Conservation (phyloP, 257 asterid genomes). For the Solanum medicagineum region DNA sequence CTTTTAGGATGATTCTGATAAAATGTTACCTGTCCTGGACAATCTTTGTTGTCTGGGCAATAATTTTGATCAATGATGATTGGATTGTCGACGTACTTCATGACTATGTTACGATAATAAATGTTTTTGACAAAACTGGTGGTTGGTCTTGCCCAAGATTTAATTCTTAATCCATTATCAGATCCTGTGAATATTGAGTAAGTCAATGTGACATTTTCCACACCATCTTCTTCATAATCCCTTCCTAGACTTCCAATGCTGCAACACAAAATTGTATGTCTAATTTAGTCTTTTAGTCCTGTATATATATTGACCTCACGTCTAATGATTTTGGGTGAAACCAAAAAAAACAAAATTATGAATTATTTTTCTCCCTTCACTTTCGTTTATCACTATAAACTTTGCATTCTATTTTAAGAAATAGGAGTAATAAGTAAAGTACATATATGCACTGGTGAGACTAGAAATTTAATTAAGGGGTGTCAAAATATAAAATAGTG, state of each 20-base stretch:
- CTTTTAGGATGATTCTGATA: no score
- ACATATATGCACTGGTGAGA: no score
- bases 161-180: constrained; percentile 48
- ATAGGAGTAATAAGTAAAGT: no score
- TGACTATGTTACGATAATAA: constrained; percentile 28
- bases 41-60: constrained; percentile 41
- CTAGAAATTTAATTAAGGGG: no score
- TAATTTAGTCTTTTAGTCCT: no score
- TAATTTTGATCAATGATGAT: constrained; percentile 62
- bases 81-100: constrained; percentile 50
- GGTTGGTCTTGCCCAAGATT: constrained; percentile 62
- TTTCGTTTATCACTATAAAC: no score
- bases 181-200: constrained; percentile 52
- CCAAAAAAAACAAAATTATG: no score
- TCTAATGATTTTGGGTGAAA: background rate
- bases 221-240: constrained; percentile 43
- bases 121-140: constrained; percentile 38
- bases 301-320: background rate
- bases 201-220: constrained; percentile 42
- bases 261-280: background rate
- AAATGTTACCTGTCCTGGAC: constrained; percentile 19
- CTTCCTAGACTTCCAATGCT: constrained; percentile 63
- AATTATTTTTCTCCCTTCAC: no score
- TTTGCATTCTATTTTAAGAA: no score
- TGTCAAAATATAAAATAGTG: no score